Evolutionary conservation across 1,284 basidiomycete species (phyloP), one percentile per base, ranked within the genome.

Genomic region (Pyrrhoderma noxium): DNA sequence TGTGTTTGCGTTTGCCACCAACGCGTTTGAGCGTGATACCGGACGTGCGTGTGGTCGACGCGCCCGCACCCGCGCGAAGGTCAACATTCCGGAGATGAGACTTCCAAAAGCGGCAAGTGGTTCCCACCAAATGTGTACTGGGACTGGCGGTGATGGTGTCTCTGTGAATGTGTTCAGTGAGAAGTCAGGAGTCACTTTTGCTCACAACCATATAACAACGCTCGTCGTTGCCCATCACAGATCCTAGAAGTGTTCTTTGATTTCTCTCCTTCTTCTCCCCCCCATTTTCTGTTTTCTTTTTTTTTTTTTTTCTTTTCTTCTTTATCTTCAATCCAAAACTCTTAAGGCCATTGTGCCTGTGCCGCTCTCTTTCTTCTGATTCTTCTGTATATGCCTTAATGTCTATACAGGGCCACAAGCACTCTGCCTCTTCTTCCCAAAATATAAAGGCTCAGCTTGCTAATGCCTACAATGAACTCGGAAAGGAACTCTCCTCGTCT

Each of bases 391-490:
- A 74, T 75, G 70, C 64, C 21, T 59, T 55, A 53, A 77, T 76
- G 72, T 66, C 67, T 55, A n/a, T 18, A 16, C 64, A 67, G 52
- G 76, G 76, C 59, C 85, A 87, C 71, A 79, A 76, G 67, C 77
- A 79, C 57, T 72, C 80, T 38, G 72, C 70, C 51, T 87, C 85
- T 49, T 69, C 83, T 56, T 76, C 79, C 43, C 82, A 87, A 69
- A 89, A 89, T 66, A 75, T 83, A 66, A 87, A 84, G 68, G 86
- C 86, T 36, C 82, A 93, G 70, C 89, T 99, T 62, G 85, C 89
- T 58, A 89, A 82, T 63, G 96, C 95, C 53, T 99, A 99, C 72
- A 93, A 94, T 69, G 93, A 96, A 71, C 80, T 99, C 8, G 93
- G 93, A 54, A 93, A 87, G 69, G 95, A 98, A 67, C 82, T 99